These are phyloP conservation scores for Colletotrichum cordylinicola DNA, from an alignment of 2,329 filamentous ascomycete genomes.

Conservation along the genomic window DNA sequence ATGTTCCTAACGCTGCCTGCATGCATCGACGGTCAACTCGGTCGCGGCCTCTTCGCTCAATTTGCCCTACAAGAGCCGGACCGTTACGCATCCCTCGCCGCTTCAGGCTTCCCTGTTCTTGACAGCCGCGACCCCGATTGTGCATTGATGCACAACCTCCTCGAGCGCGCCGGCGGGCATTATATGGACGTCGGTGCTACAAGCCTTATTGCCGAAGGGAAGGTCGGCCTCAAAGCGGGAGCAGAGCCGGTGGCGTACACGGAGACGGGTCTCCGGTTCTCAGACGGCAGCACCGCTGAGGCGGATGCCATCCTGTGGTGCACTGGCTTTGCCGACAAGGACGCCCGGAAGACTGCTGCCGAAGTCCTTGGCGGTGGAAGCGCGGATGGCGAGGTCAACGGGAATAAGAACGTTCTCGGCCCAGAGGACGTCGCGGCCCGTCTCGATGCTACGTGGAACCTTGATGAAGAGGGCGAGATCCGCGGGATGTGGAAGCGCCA, in stretches of 20 bases:
- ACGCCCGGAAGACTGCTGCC: slow-evolving; percentile 31
- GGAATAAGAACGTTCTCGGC: background rate
- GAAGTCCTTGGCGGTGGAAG: slow-evolving; percentile 31
- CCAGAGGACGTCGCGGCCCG: slow-evolving; percentile 29
- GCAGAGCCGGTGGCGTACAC: slow-evolving; percentile 34
- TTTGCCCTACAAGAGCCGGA: background rate
- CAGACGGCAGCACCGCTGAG: slow-evolving; percentile 33
- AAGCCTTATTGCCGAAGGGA: slow-evolving; percentile 30
- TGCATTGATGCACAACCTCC: slow-evolving; percentile 19
- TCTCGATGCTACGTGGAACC: slow-evolving; percentile 43
- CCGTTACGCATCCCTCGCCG: background rate
- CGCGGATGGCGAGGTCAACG: background rate
- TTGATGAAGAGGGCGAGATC: slow-evolving; percentile 47
- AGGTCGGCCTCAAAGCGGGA: slow-evolving; percentile 30
- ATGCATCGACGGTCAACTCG: background rate
- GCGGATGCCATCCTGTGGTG: slow-evolving; percentile 40
- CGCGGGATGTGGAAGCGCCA: slow-evolving; percentile 44
- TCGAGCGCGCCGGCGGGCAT: slow-evolving; percentile 37
- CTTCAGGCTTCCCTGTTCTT: background rate
- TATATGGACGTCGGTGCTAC: slow-evolving; percentile 37
- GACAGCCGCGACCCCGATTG: background rate
- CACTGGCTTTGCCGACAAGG: slow-evolving; percentile 37
- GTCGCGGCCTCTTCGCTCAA: background rate
- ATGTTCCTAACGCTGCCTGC: background rate
- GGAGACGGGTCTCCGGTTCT: slow-evolving; percentile 31